Base-by-base conservation (phyloP, 2,329 filamentous ascomycete genomes). In the Paraconiothyrium brasiliense region DNA sequence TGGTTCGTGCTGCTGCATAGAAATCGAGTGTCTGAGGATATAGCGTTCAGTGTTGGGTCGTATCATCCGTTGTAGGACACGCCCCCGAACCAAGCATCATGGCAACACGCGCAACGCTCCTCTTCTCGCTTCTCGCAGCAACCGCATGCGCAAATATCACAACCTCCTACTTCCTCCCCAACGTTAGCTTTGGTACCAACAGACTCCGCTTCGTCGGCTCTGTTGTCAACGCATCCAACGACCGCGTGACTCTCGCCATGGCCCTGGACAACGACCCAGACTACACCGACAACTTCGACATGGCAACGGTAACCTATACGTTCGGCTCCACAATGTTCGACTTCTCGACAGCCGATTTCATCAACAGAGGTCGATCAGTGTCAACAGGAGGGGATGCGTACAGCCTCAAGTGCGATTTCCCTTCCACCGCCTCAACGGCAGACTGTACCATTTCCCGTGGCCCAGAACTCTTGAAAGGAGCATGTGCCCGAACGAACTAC, bases 141-240 rank as follows among this genome's bases (percentile, higher is more conserved):
- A 43, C 51, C 51, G 22, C 51, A 35, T 16, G 9, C 22, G 37
- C 37, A 43, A 41, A 54, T 8, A 32, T 54, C 16, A 54, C 51
- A 30, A 54, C 51, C 39, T 43, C 51, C 6, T 54, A 30, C 22
- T 32, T 43, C 22, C 51, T 44, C 37, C 51, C 49, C 34, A 52
- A 54, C 22, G 30, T 5, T 6, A 54, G 39, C 39, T 44, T n/a
- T 20, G 51, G 51, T 11, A 54, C 51, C 2, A 44, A 54, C 51
- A 35, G 51, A 9, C 35, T 54, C 37, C 35, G 37, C 22, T 54
- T 43, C 24, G 35, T 54, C 39, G 51, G 37, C 16, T 54, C 51
- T 14, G 24, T 54, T 24, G 9, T 54, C 37, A 44, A 54, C 37
- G 51, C 51, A 37, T 27, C 35, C 35, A 5, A 30, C 35, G 51